Evolutionary conservation across 164 flowering plant species (phyloP), one percentile per base, ranked within the genome.

Genomic region (Cinnamomum micranthum): DNA sequence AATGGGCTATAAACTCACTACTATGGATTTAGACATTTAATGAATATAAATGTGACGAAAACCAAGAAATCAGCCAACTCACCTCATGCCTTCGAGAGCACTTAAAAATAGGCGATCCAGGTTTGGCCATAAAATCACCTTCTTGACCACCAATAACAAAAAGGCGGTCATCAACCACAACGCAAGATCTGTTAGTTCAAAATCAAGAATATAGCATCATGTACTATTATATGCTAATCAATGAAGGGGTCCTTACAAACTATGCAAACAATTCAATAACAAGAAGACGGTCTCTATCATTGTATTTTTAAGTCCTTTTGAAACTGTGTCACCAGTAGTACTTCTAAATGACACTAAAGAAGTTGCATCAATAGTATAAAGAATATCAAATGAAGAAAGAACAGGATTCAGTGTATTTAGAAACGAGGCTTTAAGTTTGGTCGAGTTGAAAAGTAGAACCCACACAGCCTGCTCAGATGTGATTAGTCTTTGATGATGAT

Each of bases 81-180:
- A 95, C 99, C 98, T 95, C 99, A 69, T 87, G 77, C 82, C 98
- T 86, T 5, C 98, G 92, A 3, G 99, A 91, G 79, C 99, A 95
- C 80, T 95, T 95, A 83, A 92, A 95, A 69, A 91, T 92, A 17
- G 98, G 97, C 59, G 98, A 95, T 60, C 95, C 92, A 69, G 98
- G 98, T 79, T 95, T 95, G 69, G 98, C 91, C 97, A 90, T 89
- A 75, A 95, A 95, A 84, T 95, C 98, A 75, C 98, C 98, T 80
- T 95, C 98, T 86, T 93, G 98, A 79, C 98, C 98, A 77, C 98
- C 98, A 82, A 95, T 87, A 28, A 91, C 87, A 81, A 80, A 82
- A 28, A 95, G 88, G 28, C 82, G 85, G 81, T 95, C 94, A 82
- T 92, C 71, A 74, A 80, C 82, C 59, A 88, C 98, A 68, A 90